These are phyloP conservation scores for Galerina sulciceps DNA, from an alignment of 768 basidiomycete species.

Conservation along the genomic window DNA sequence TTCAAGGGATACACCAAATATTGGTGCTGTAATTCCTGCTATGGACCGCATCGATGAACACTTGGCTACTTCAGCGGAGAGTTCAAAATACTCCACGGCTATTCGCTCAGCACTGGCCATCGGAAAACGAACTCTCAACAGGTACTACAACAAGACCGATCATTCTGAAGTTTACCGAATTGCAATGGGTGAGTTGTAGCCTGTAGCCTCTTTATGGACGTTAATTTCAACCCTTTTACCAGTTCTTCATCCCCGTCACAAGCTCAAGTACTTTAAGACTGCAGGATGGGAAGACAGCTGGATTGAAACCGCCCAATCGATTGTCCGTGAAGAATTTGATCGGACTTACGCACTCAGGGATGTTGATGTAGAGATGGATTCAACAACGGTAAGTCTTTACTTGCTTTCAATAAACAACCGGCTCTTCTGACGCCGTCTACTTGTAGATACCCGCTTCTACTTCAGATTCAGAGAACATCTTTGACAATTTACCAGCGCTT, in stretches of 20 bases:
- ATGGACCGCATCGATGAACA: conserved; percentile 20
- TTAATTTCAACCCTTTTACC: background rate
- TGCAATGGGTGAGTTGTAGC: conserved; percentile 17
- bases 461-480: conserved; percentile 21
- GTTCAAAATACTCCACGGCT: background rate
- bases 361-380: background rate
- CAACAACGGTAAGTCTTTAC: background rate
- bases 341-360: background rate
- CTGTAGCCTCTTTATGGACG: background rate
- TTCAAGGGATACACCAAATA: conserved; percentile 6
- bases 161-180: conserved; percentile 21
- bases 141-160: conserved; percentile 22
- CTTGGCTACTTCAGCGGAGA: background rate
- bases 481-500: conserved; percentile 26
- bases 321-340: conserved; percentile 16
- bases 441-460: background rate
- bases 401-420: too few relatives aligned
- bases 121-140: conserved; percentile 17
- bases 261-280: conserved; percentile 24
- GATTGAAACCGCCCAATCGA: conserved; percentile 18
- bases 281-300: conserved; percentile 25
- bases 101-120: conserved; percentile 16
- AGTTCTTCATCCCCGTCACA: conserved; percentile 13
- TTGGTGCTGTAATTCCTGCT: conserved; percentile 15
- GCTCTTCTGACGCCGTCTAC: background rate